phyloP scores from a whole-genome alignment of 805 yeast genomes.

The Hanseniaspora valbyensis region DNA sequence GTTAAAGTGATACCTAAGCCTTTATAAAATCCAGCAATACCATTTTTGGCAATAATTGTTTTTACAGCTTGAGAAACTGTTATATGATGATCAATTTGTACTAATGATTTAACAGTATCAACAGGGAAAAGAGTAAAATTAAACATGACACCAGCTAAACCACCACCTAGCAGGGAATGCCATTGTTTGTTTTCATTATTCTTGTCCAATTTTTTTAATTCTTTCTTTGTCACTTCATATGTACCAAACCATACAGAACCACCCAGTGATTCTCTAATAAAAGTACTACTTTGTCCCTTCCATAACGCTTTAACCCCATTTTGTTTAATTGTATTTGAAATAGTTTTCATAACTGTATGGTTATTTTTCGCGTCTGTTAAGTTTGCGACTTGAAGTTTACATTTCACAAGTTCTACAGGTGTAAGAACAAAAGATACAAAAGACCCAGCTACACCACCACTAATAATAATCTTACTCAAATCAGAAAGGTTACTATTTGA shows the following conservation, averaged over 20 bases:
- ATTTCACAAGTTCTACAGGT: conserved; percentile 85
- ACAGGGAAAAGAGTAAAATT: conserved; percentile 76
- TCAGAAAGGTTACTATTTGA: conserved; percentile 7
- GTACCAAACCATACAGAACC: conserved; percentile 92
- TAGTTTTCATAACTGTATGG: conserved; percentile 31
- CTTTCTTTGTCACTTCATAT: conserved; percentile 49
- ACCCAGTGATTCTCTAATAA: conserved; percentile 75
- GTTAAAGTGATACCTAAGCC: conserved; percentile 74
- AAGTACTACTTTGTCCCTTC: conserved; percentile 77
- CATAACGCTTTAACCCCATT: conserved; percentile 67
- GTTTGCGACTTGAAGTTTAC: conserved; percentile 64
- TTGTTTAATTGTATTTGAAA: conserved; percentile 33
- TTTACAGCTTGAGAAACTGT: conserved; percentile 29
- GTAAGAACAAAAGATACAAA: conserved; percentile 74
- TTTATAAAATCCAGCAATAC: conserved; percentile 62
- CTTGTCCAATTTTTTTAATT: conserved; percentile 19
- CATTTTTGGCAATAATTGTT: conserved; percentile 37
- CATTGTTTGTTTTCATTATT: conserved; percentile 31
- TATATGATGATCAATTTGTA: conserved; percentile 38
- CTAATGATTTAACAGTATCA: conserved; percentile 77
- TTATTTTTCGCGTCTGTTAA: conserved; percentile 22
- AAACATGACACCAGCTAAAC: conserved; percentile 72
- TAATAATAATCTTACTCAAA: conserved; percentile 34
- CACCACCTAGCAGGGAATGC: conserved; percentile 67
- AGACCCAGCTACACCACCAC: conserved; percentile 79